These are phyloP conservation scores for Talaromyces marneffei DNA, from an alignment of 2,329 filamentous ascomycete genomes.

Conservation along the genomic window DNA sequence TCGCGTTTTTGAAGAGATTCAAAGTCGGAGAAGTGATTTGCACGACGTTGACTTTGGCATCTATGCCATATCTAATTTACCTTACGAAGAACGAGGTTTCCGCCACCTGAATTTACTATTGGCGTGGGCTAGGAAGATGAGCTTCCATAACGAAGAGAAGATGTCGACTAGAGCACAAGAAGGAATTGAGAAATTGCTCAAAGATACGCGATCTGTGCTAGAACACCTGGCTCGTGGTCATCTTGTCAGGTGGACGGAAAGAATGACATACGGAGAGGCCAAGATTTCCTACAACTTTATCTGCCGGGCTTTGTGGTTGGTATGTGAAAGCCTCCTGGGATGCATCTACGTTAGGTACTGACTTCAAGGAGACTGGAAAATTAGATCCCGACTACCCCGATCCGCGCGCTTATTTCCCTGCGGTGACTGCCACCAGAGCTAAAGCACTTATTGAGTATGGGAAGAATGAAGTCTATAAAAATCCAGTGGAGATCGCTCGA, in stretches of 20 bases:
- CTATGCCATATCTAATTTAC: not conserved
- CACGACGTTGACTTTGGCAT: not conserved
- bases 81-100: not conserved
- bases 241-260: not conserved
- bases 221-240: not conserved
- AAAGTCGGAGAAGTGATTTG: not conserved
- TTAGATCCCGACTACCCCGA: not conserved
- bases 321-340: not conserved
- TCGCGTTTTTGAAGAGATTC: not conserved
- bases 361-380: not conserved
- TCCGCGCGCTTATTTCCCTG: not conserved
- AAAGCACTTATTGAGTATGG: constrained; percentile 1
- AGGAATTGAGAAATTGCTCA: constrained; percentile 1
- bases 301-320: not conserved
- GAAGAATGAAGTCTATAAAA: not conserved
- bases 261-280: not conserved
- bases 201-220: not conserved
- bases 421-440: not conserved
- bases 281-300: constrained; percentile 4
- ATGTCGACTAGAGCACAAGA: not conserved
- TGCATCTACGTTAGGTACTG: too few relatives aligned
- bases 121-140: constrained; percentile 2
- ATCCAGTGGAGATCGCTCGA: not conserved
- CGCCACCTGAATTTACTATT: not conserved
- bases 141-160: constrained; percentile 4